Conservation (phyloP, 345 rosid genomes). For the Rubroshorea leprosula region DNA sequence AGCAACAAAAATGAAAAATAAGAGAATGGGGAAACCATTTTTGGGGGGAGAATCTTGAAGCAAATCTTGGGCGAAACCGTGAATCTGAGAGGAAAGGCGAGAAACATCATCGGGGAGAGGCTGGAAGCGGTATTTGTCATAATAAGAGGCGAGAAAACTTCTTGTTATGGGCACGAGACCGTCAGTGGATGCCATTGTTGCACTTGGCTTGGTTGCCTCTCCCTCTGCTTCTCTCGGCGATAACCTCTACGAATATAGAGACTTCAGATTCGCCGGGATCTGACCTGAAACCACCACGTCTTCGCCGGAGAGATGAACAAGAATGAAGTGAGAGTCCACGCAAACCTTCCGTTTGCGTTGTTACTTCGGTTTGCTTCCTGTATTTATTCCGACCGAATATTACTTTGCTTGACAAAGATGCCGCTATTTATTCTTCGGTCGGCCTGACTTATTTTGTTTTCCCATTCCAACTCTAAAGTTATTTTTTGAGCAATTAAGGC, state of each 20-base stretch:
- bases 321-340: background rate
- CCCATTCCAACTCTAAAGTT: too few relatives aligned
- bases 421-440: too few relatives aligned
- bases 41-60: constrained; percentile 48
- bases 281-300: background rate
- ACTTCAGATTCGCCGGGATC: background rate
- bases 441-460: too few relatives aligned
- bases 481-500: too few relatives aligned
- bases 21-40: constrained; percentile 37
- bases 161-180: constrained; percentile 88
- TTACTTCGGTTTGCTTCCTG: background rate
- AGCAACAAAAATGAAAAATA: background rate
- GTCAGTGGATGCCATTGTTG: constrained; percentile 64
- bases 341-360: background rate
- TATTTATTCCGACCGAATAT: background rate
- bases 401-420: background rate
- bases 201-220: background rate
- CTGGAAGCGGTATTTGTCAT: constrained; percentile 64
- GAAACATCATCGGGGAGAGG: constrained; percentile 70
- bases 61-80: constrained; percentile 48
- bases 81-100: constrained; percentile 58
- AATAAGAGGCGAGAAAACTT: constrained; percentile 65
- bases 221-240: background rate
- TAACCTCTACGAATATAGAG: background rate
- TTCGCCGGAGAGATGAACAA: background rate